A percentile compares a stretch with the other conserved stretches of the same genome.
phyloP scores from a whole-genome alignment of 768 basidiomycete species.

The Panaeolus cyanescens region DNA sequence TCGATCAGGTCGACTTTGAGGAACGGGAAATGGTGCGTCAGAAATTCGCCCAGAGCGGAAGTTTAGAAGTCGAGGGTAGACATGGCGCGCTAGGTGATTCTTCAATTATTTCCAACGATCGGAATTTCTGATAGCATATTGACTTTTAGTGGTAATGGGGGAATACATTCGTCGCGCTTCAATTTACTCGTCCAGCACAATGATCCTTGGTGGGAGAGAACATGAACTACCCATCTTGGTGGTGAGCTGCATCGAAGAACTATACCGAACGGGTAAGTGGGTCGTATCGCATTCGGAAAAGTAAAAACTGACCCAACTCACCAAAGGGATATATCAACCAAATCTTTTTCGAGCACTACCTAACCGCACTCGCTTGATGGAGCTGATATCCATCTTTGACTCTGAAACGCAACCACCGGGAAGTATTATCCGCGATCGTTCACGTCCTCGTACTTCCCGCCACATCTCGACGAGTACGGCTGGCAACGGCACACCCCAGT shows the following conservation, averaged over 20 bases:
- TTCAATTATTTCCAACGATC: neutral
- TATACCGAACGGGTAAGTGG: slow-evolving; percentile 38
- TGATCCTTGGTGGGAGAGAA: slow-evolving; percentile 35
- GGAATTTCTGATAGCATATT: neutral
- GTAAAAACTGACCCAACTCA: slow-evolving; percentile 2
- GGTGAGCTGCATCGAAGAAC: slow-evolving; percentile 41
- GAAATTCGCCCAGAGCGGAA: slow-evolving; percentile 3
- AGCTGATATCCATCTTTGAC: slow-evolving; percentile 40
- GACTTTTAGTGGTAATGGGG: slow-evolving; percentile 33
- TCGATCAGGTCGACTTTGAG: slow-evolving; percentile 22
- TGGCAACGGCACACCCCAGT: neutral
- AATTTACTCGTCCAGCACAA: slow-evolving; percentile 33
- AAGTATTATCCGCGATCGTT: slow-evolving; percentile 20
- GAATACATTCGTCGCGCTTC: slow-evolving; percentile 34
- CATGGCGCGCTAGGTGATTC: slow-evolving; percentile 12
- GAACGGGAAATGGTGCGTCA: slow-evolving; percentile 14
- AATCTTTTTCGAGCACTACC: slow-evolving; percentile 34
- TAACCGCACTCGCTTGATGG: slow-evolving; percentile 34
- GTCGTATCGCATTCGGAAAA: neutral
- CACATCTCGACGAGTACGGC: neutral
- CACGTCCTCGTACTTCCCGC: neutral
- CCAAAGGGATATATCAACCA: slow-evolving; percentile 33
- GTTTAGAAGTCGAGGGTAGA: slow-evolving; percentile 7
- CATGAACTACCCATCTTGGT: slow-evolving; percentile 42
- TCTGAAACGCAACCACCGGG: slow-evolving; percentile 23